Base-by-base conservation (phyloP, 306 rosid species). In the Acacia confusa region DNA sequence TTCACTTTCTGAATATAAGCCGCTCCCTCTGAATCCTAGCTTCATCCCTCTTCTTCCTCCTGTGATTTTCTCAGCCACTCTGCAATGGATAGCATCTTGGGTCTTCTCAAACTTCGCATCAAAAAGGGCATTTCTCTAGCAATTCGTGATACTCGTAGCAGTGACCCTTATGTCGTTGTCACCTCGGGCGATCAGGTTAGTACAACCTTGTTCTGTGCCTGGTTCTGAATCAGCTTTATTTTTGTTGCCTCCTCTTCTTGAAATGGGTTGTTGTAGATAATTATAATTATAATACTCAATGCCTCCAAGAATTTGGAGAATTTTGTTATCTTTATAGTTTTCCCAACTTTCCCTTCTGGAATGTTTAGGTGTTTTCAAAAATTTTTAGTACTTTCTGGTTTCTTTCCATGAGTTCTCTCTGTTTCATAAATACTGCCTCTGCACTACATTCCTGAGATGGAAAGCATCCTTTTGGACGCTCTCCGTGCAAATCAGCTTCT, bases 101-200 rank as follows among this genome's bases (percentile, higher is more conserved):
- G 99, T 48, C 94, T 93, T 86, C 92, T 95, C 38, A 85, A 88
- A 67, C 79, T 95, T 86, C 87, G 96, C 8, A 79, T 95, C 22
- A 75, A 75, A 69, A 82, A 82, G 83, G 99, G 99, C 0, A 77
- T 86, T 45, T 79, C 94, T 81, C 94, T 95, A 1, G 96, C 96
- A 3, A 79, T 90, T 75, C 96, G 98, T 1, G 99, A 95, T 76
- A 28, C 88, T 9, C 79, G 66, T 32, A 82, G 88, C 72, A 95
- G 99, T 22, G 99, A 95, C 25, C 97, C 99, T 65, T 95, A 90
- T 80, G 90, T 93, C 1, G 83, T 88, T 28, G 72, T 92, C 77
- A 32, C 78, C 57, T 72, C 80, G 81, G 97, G 74, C 7, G 50
- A 88, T 13, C 93, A 91, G 94, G 98, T 86, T 25, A 5, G 40